A percentile compares a stretch with the other conserved stretches of the same genome.
These are phyloP conservation scores for Ailanthus altissimus DNA, from an alignment of 345 rosid genomes.

Conservation along the genomic window DNA sequence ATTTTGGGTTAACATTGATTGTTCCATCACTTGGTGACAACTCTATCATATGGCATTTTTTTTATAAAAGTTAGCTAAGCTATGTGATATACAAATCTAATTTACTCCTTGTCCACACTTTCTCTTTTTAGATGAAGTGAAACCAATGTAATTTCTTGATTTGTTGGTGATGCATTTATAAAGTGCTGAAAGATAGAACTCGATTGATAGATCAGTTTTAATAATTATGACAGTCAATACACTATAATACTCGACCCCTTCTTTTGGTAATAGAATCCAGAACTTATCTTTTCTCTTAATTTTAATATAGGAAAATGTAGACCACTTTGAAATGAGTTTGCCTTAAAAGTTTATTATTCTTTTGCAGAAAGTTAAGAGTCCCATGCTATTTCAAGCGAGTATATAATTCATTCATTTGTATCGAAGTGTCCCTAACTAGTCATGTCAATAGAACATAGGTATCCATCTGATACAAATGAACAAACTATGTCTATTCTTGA, in stretches of 20 bases:
- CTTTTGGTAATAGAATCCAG: too few species aligned
- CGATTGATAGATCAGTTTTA: background rate
- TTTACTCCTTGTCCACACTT: background rate
- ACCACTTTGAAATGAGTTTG: too few species aligned
- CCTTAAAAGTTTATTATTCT: too few species aligned
- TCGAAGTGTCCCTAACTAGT: background rate
- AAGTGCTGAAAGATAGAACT: background rate
- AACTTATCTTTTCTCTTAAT: too few species aligned
- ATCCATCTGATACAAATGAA: too few species aligned
- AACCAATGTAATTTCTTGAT: constrained; percentile 5
- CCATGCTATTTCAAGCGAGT: too few species aligned
- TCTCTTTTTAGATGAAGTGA: background rate
- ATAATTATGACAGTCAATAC: background rate
- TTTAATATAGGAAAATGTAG: too few species aligned
- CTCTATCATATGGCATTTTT: background rate
- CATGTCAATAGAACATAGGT: too few species aligned
- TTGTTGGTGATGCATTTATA: background rate
- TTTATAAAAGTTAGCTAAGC: background rate
- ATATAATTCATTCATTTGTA: too few species aligned
- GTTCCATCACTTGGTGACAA: background rate
- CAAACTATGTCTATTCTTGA: too few species aligned
- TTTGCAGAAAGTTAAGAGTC: too few species aligned
- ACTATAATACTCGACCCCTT: too few species aligned
- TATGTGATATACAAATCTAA: background rate
- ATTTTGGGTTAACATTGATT: constrained; percentile 6